Evolutionary conservation across 140 eudicot species (phyloP).

Genomic region (Senecio squalidus): DNA sequence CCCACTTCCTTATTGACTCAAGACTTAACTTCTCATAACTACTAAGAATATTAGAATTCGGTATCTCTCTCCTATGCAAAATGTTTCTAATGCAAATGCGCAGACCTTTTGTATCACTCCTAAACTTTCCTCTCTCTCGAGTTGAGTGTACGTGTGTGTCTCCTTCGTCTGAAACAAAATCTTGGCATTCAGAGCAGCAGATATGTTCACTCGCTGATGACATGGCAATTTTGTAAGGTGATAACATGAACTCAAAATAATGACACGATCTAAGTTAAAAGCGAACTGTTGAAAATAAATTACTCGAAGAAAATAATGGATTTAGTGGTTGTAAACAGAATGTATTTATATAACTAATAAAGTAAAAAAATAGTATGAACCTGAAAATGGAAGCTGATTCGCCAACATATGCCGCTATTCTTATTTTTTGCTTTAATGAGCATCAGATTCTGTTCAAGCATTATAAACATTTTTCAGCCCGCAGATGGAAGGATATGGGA

Average conservation of each 20-base stretch:
- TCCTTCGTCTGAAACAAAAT: slow-evolving; percentile 12
- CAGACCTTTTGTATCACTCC: slow-evolving; percentile 17
- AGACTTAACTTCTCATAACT: slow-evolving; percentile 5
- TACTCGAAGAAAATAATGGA: slow-evolving; percentile 5
- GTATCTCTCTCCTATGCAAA: slow-evolving; percentile 7
- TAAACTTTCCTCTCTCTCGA: neutral
- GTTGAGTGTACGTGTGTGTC: neutral
- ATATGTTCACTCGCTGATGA: slow-evolving; percentile 12
- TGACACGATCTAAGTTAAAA: neutral
- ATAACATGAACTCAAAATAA: neutral
- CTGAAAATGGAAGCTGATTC: slow-evolving; percentile 21
- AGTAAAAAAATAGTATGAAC: neutral
- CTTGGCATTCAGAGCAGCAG: slow-evolving; percentile 32
- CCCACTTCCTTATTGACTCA: slow-evolving; percentile 27
- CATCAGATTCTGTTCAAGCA: slow-evolving; percentile 21
- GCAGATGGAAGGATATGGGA: neutral
- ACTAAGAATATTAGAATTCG: slow-evolving; percentile 2
- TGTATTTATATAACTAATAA: slow-evolving; percentile 9
- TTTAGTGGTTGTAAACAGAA: slow-evolving; percentile 10
- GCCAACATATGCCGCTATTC: neutral
- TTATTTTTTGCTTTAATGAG: slow-evolving; percentile 1
- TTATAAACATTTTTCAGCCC: slow-evolving; percentile 6
- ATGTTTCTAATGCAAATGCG: slow-evolving; percentile 5
- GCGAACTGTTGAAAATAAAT: too few species aligned
- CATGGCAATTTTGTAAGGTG: slow-evolving; percentile 8